A percentile compares a stretch with the other conserved stretches of the same genome.
Evolutionary conservation across 1,284 basidiomycete species (phyloP).

Genomic region (Lignosus rhinocerotis): DNA sequence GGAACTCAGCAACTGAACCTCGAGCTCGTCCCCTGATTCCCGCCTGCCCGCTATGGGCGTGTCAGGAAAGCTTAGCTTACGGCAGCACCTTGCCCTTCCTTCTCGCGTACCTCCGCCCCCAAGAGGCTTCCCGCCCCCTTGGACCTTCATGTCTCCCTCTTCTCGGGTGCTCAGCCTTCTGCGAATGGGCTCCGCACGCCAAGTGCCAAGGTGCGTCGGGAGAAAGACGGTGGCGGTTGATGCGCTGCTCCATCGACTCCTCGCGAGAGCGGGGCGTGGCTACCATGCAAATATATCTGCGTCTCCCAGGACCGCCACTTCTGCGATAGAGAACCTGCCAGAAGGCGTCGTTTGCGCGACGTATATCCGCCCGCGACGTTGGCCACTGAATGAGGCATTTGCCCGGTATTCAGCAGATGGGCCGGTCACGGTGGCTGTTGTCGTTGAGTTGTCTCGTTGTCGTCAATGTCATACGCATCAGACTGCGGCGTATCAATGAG

Average conservation of each 20-base stretch:
- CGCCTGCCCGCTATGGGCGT: conserved; percentile 1
- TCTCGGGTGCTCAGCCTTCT: neutral
- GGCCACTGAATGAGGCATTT: neutral
- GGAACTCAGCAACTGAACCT: neutral
- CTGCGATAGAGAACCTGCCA: neutral
- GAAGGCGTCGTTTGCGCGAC: conserved; percentile 2
- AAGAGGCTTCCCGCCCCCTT: neutral
- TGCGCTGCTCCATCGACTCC: too few relatives aligned
- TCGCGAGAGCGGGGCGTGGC: neutral
- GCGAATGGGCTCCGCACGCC: too few relatives aligned
- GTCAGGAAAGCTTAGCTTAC: conserved; percentile 12
- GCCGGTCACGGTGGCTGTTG: neutral
- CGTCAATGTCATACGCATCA: too few relatives aligned
- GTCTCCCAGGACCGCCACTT: conserved; percentile 3
- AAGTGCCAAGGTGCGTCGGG: too few relatives aligned
- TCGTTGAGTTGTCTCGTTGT: neutral
- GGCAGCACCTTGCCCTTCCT: neutral
- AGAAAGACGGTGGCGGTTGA: too few relatives aligned
- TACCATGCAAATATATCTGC: conserved; percentile 2
- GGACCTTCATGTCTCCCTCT: neutral
- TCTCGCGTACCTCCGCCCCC: neutral
- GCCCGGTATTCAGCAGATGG: neutral
- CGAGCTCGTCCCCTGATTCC: conserved; percentile 1
- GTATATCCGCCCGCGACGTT: conserved; percentile 4
- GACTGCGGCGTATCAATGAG: too few relatives aligned